phyloP scores from a whole-genome alignment of 306 rosid species.

The Hippophae tibetana region DNA sequence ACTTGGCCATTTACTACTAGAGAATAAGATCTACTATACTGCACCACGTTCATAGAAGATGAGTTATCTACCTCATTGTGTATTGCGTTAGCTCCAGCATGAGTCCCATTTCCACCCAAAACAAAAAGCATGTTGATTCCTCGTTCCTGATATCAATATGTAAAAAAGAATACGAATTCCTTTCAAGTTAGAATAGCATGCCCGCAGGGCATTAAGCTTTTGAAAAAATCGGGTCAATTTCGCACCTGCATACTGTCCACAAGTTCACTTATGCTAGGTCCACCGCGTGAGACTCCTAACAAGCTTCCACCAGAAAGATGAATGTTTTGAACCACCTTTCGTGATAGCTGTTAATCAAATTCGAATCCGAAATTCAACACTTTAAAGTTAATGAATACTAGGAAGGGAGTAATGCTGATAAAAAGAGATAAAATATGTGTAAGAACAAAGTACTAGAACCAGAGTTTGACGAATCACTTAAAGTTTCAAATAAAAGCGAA shows the following conservation, averaged over 20 bases:
- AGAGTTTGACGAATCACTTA: conserved; percentile 6
- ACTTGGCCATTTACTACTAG: conserved; percentile 4
- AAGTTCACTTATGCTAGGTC: conserved; percentile 58
- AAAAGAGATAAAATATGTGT: conserved; percentile 1
- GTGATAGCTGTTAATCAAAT: conserved; percentile 54
- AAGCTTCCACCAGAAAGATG: conserved; percentile 99
- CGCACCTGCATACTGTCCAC: conserved; percentile 78
- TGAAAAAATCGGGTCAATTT: conserved; percentile 14
- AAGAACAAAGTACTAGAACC: background rate
- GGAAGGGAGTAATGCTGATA: background rate
- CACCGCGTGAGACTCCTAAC: conserved; percentile 97
- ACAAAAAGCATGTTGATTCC: conserved; percentile 96
- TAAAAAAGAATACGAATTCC: conserved; percentile 13
- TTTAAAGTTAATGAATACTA: conserved; percentile 1
- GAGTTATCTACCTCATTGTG: conserved; percentile 65
- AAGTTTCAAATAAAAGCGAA: conserved; percentile 5
- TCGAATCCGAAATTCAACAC: conserved; percentile 1
- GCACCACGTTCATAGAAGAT: conserved; percentile 10
- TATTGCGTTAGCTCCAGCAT: conserved; percentile 97
- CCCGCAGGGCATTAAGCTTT: conserved; percentile 4
- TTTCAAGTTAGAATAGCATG: background rate
- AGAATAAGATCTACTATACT: conserved; percentile 7
- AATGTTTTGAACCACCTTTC: conserved; percentile 91
- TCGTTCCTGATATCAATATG: conserved; percentile 53
- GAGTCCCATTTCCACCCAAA: conserved; percentile 97